Conservation (phyloP, 257 asterid genomes). For the Oldenlandia corymbosa region DNA sequence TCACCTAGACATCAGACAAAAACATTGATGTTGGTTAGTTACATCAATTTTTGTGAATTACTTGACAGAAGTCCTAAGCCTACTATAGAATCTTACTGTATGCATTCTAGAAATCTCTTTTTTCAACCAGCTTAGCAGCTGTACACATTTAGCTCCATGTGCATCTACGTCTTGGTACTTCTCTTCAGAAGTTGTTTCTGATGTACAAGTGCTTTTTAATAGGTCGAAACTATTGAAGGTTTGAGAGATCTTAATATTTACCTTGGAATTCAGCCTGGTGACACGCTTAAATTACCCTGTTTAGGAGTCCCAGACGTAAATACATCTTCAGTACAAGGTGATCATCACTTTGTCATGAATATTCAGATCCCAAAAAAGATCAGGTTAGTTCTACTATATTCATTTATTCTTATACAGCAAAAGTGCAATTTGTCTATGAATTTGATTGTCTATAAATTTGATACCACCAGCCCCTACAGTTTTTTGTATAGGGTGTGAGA, state of each 20-base stretch:
- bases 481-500: background rate
- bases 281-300: slow-evolving; percentile 47
- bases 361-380: slow-evolving; percentile 70
- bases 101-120: too few relatives aligned
- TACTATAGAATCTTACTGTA: too few relatives aligned
- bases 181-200: slow-evolving; percentile 6
- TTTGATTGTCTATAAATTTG: background rate
- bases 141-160: background rate
- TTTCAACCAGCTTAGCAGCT: background rate
- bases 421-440: slow-evolving; percentile 6
- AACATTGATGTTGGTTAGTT: too few relatives aligned
- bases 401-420: too few relatives aligned
- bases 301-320: slow-evolving; percentile 90
- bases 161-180: too few relatives aligned
- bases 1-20: too few relatives aligned
- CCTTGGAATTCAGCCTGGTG: slow-evolving; percentile 90
- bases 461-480: background rate
- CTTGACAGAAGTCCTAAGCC: too few relatives aligned
- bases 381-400: slow-evolving; percentile 38
- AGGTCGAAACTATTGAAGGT: slow-evolving; percentile 92
- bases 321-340: slow-evolving; percentile 68
- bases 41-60: too few relatives aligned
- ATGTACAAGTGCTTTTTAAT: slow-evolving; percentile 17
- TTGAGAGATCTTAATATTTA: slow-evolving; percentile 73
- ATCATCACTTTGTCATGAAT: slow-evolving; percentile 77